Base-by-base conservation (phyloP, 2,329 filamentous ascomycete species). In the Pseudopyricularia javanii region DNA sequence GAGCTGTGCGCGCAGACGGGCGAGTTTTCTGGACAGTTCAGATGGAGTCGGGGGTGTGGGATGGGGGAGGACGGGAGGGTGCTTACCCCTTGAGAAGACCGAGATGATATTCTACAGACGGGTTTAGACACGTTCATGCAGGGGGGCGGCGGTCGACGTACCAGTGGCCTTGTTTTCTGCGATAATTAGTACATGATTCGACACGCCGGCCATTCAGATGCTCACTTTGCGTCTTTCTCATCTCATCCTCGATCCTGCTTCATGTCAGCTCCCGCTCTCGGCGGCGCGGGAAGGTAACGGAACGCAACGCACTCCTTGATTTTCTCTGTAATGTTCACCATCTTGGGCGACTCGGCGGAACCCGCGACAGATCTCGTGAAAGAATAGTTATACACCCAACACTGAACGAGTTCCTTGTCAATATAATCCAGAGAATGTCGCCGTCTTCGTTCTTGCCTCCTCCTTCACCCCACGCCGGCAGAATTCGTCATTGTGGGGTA, bases 311-410 rank as follows among this genome's bases (percentile, higher is more conserved):
- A 95, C 91, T 97, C 93, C 79, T 98, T 98, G 75, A 98, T 98
- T 80, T 95, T 97, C 53, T 98, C 94, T 59, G 93, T 97, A 60
- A 98, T 98, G 75, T 97, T 97, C 70, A 97, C 93, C 93, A 98
- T 98, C 64, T 73, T 79, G 70, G 53, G 50, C 37, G 8, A 58
- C 26, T 52, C 3, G 20, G 22, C 24, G 40, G 22, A 4, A 24
- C 40, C 40, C 24, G 24, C 11, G 20, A 12, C 9, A 45, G 28
- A 43, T 24, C 37, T 5, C 22, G 4, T 7, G 24, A 4, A 45
- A 2, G 35, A 17, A 14, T 26, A 8, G 24, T 12, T 12, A 24
- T 20, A 43, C 2, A n/a, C n/a, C n/a, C n/a, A n/a, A n/a, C n/a
- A n/a, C n/a, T n/a, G n/a, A n/a, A 24, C 7, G 37, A 15, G 35